Evolutionary conservation across 2,329 filamentous ascomycete species (phyloP).

Genomic region (Diaporthe velutina): DNA sequence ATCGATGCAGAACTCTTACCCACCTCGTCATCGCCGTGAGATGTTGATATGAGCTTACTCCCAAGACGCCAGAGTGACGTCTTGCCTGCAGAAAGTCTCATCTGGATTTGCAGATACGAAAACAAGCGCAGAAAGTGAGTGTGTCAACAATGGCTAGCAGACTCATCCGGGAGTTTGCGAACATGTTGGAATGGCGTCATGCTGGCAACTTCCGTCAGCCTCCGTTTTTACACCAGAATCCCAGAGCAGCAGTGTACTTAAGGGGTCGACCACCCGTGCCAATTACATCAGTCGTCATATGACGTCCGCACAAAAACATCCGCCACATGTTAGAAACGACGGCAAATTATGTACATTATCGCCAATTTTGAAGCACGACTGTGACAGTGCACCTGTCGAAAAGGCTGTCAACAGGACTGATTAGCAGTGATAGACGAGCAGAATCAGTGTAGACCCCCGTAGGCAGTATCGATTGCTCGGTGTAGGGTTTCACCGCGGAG

Average conservation of each 20-base stretch:
- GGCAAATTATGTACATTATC: neutral
- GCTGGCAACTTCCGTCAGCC: slow-evolving; percentile 26
- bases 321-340: neutral
- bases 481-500: slow-evolving; percentile 5
- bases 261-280: neutral
- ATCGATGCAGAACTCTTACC: neutral
- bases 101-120: slow-evolving; percentile 18
- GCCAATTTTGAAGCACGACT: neutral
- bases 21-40: neutral
- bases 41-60: slow-evolving; percentile 1
- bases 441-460: neutral
- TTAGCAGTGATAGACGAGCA: neutral
- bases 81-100: slow-evolving; percentile 25
- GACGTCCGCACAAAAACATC: neutral
- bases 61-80: slow-evolving; percentile 25
- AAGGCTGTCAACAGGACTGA: neutral
- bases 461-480: neutral
- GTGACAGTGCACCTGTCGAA: no score
- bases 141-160: neutral
- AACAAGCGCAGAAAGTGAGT: neutral
- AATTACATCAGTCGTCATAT: slow-evolving; percentile 19
- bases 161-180: neutral
- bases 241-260: neutral
- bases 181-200: slow-evolving; percentile 20
- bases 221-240: neutral